These are phyloP conservation scores for Sordaria brevicollis DNA, from an alignment of 495 filamentous ascomycete genomes.

Conservation along the genomic window DNA sequence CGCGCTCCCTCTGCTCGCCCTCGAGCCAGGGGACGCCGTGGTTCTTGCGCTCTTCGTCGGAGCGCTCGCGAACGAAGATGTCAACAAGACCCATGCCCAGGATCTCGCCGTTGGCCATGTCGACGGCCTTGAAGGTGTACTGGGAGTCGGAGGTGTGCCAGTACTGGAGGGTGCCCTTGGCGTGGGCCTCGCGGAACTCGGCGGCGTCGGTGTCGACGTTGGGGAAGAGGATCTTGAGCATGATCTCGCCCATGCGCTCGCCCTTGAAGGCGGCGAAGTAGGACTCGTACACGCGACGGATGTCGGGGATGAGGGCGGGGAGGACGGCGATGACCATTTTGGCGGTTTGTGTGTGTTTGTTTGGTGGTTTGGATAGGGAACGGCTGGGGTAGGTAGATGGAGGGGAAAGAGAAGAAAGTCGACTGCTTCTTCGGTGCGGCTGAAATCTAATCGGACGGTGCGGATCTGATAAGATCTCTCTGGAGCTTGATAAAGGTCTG, in stretches of 20 bases:
- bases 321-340: conserved; percentile 23
- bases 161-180: conserved; percentile 19
- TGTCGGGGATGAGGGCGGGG: conserved; percentile 28
- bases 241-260: conserved; percentile 18
- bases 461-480: neutral
- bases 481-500: neutral
- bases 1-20: conserved; percentile 15
- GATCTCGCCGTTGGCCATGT: conserved; percentile 22
- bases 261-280: conserved; percentile 28
- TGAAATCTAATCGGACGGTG: neutral
- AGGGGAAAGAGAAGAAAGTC: neutral
- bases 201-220: conserved; percentile 7
- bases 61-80: conserved; percentile 10
- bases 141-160: conserved; percentile 20
- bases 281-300: conserved; percentile 22
- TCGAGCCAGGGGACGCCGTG: conserved; percentile 21
- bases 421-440: no score
- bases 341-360: neutral
- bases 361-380: neutral
- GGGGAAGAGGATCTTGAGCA: conserved; percentile 26
- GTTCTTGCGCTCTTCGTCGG: conserved; percentile 18
- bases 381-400: neutral
- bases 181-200: conserved; percentile 21
- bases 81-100: conserved; percentile 24
- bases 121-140: conserved; percentile 28